phyloP scores from a whole-genome alignment of 257 asterid species.

The Eustoma russellianum region DNA sequence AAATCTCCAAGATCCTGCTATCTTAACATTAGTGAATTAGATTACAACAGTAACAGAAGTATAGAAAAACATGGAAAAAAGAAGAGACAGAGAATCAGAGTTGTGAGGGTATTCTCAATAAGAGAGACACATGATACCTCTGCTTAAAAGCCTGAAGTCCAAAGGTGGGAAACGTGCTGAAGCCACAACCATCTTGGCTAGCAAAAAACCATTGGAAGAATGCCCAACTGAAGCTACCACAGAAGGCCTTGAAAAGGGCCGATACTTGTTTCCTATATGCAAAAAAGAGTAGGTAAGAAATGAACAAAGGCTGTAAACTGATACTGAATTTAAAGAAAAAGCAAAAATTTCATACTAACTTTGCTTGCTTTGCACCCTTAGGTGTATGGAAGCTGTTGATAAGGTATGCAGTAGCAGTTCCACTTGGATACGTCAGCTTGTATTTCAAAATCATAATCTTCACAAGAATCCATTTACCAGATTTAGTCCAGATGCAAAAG shows the following conservation, averaged over 20 bases:
- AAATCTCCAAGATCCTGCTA: no score
- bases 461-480: not conserved
- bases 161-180: conserved; percentile 64
- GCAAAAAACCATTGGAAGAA: conserved; percentile 64
- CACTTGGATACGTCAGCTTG: conserved; percentile 80
- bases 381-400: conserved; percentile 89
- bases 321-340: not conserved
- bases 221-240: conserved; percentile 46
- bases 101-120: not conserved
- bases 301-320: not conserved
- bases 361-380: conserved; percentile 65
- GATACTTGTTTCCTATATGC: conserved; percentile 46
- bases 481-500: no score
- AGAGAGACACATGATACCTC: conserved; percentile 13
- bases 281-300: not conserved
- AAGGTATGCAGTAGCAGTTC: conserved; percentile 79
- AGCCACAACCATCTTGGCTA: conserved; percentile 60
- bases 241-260: conserved; percentile 50
- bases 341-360: conserved; percentile 12
- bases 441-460: conserved; percentile 73
- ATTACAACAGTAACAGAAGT: no score
- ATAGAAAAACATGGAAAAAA: no score
- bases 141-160: conserved; percentile 47
- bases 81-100: not conserved
- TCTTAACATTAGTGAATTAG: no score